A percentile compares a stretch with the other conserved stretches of the same genome.
These are phyloP conservation scores for Yamadazyma atmosphaerica DNA, from an alignment of 1,139 yeast species.

Conservation along the genomic window DNA sequence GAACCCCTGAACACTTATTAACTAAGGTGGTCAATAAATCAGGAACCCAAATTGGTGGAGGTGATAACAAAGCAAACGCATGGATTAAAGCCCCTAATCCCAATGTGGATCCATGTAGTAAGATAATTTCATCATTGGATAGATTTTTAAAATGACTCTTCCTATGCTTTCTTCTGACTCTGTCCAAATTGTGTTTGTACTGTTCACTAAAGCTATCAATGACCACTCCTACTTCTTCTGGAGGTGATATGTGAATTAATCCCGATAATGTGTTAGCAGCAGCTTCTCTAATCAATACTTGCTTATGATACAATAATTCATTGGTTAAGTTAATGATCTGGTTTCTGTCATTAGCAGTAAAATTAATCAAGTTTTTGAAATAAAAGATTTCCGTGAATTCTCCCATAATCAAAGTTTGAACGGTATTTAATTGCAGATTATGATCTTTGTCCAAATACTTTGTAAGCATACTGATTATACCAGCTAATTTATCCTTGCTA, in stretches of 20 bases:
- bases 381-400: conserved; percentile 74
- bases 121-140: conserved; percentile 43
- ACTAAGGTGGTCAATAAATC: conserved; percentile 68
- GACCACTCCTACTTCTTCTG: conserved; percentile 46
- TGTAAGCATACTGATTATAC: conserved; percentile 54
- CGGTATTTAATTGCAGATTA: conserved; percentile 45
- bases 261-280: conserved; percentile 81
- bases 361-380: conserved; percentile 65
- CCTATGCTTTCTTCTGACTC: conserved; percentile 31
- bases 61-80: conserved; percentile 89
- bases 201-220: conserved; percentile 24
- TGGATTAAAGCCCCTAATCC: conserved; percentile 88
- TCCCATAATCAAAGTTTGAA: conserved; percentile 68
- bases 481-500: conserved; percentile 41
- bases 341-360: conserved; percentile 50
- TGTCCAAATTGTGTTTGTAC: conserved; percentile 32
- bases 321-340: conserved; percentile 55
- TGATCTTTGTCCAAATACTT: conserved; percentile 28
- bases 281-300: conserved; percentile 72
- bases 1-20: conserved; percentile 63
- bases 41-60: conserved; percentile 93
- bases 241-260: conserved; percentile 75
- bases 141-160: conserved; percentile 30
- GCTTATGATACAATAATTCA: conserved; percentile 59
- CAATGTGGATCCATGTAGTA: conserved; percentile 82